phyloP scores from a whole-genome alignment of 768 basidiomycete species.

The Leccinum uliginosum region DNA sequence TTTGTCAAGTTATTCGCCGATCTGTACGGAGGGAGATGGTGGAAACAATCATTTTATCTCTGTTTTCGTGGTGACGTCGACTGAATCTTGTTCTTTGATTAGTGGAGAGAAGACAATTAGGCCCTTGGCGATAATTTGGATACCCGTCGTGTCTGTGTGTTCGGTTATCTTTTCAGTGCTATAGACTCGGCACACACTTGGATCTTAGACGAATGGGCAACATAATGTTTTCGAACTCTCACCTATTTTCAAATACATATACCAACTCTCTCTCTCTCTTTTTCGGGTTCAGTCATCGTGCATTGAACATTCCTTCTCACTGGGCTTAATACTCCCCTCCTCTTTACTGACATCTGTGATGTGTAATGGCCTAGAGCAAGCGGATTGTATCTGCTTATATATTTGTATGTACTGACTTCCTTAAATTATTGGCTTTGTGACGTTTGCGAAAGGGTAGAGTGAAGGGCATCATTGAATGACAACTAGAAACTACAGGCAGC shows the following conservation, averaged over 20 bases:
- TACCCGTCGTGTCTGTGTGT: constrained; percentile 12
- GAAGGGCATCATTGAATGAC: too few relatives aligned
- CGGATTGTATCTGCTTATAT: background rate
- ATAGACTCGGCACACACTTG: background rate
- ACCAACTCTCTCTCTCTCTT: background rate
- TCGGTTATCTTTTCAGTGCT: constrained; percentile 6
- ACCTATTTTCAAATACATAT: background rate
- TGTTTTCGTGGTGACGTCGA: background rate
- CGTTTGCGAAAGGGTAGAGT: background rate
- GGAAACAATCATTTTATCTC: background rate
- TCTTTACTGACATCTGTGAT: background rate
- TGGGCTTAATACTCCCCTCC: background rate
- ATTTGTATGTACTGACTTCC: background rate
- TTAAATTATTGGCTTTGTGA: background rate
- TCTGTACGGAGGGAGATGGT: background rate
- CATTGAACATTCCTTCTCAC: background rate
- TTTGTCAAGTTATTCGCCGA: background rate
- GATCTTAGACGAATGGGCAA: background rate
- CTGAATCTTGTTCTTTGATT: background rate
- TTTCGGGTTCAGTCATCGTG: background rate
- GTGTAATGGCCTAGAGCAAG: background rate
- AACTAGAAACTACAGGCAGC: too few relatives aligned
- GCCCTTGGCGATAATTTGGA: constrained; percentile 10
- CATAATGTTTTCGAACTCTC: background rate
- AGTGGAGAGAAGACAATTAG: constrained; percentile 9